Base-by-base conservation (phyloP, 1,284 basidiomycete genomes). In the Schizophyllum amplum region DNA sequence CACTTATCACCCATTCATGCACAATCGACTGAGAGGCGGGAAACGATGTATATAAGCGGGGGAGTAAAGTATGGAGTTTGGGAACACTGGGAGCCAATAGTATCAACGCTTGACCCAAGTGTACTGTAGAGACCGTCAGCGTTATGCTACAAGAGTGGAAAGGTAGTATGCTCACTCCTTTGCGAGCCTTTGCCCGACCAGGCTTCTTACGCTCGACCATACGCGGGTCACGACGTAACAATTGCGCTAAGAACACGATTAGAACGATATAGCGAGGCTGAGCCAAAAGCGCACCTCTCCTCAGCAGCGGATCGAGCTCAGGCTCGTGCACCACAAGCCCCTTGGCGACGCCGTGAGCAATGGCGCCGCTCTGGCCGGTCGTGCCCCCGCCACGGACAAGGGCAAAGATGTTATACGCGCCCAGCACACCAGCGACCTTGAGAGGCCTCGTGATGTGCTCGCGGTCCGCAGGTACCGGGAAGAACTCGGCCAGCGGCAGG, bases 161-260 rank as follows among this genome's bases (percentile, higher is more conserved):
- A 26, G 57, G 42, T 51, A 33, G 64, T 22, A 48, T 20, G 86
- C 90, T 55, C 72, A 93, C 92, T 71, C 80, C 80, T 76, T 96
- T 95, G 71, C 95, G 86, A 60, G 96, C 92, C 78, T 98, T 98
- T 61, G 87, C 84, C 64, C 85, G 71, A 60, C 91, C 91, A 6
- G 96, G 94, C 81, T 98, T 98, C 77, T 99, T 99, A 64, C 96
- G 83, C 76, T 99, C 96, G 26, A 98, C 94, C 88, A 95, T 92
- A 72, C 96, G 89, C 51, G 94, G 92, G 76, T 99, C 96, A 67
- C 96, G 86, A 71, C 86, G 85, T 59, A 94, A 73, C 46, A 96
- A 76, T 74, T 93, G 90, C 61, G 92, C 95, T 94, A 70, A 0
- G 60, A 48, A 56, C 33, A 63, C 53, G 56, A 17, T 58, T 49